Evolutionary conservation across 2,329 filamentous ascomycete genomes (phyloP).

Genomic region (Colletotrichum tropicale): DNA sequence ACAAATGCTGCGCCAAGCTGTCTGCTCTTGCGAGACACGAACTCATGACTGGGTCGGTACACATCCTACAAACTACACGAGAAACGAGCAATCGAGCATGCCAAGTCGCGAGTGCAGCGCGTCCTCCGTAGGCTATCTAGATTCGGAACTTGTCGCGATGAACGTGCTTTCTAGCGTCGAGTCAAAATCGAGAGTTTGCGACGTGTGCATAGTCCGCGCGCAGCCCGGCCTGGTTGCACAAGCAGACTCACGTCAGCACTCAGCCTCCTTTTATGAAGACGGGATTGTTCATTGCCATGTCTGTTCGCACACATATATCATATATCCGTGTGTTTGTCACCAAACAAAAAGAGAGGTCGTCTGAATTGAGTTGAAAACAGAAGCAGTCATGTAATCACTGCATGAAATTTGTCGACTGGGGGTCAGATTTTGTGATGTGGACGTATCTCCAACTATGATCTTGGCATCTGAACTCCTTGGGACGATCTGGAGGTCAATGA

Average conservation of each 20-base stretch:
- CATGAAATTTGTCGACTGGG: not conserved
- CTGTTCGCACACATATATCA: not conserved
- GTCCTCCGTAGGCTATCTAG: not conserved
- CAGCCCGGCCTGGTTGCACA: not conserved
- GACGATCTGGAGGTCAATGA: conserved; percentile 1
- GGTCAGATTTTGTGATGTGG: not conserved
- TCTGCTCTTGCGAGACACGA: not conserved
- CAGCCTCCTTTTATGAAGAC: not conserved
- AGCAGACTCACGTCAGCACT: not conserved
- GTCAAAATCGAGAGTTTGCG: not conserved
- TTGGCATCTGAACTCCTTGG: conserved; percentile 1
- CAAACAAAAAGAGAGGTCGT: not conserved
- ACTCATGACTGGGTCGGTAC: not conserved
- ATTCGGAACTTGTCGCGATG: conserved; percentile 11
- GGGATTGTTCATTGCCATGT: not conserved
- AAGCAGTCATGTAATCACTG: not conserved
- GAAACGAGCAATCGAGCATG: not conserved
- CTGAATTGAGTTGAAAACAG: not conserved
- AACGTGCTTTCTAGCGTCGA: conserved; percentile 4
- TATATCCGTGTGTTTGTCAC: not conserved
- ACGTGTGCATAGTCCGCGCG: not conserved
- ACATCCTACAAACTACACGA: not conserved
- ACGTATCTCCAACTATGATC: not conserved
- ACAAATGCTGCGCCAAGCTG: not conserved
- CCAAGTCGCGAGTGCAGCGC: not conserved